phyloP scores from a whole-genome alignment of 495 filamentous ascomycete genomes.

The Daldinia loculata region DNA sequence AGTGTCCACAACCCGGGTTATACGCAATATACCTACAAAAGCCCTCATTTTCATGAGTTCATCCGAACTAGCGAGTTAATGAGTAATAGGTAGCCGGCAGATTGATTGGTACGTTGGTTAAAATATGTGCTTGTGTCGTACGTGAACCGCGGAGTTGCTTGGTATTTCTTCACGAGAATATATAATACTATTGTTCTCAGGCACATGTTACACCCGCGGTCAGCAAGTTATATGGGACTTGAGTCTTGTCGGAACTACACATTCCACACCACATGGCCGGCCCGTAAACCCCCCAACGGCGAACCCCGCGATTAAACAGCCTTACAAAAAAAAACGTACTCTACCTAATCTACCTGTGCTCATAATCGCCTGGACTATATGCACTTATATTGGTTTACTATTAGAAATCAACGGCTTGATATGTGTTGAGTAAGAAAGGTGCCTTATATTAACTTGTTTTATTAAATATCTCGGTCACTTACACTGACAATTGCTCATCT shows the following conservation, averaged over 20 bases:
- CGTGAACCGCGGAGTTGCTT: not conserved
- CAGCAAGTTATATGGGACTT: not conserved
- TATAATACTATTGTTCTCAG: not conserved
- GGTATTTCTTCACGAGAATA: not conserved
- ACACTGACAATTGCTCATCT: not conserved
- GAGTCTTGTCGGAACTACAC: slow-evolving; percentile 24
- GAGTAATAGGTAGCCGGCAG: slow-evolving; percentile 7
- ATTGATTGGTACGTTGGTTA: slow-evolving; percentile 14
- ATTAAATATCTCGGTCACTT: not conserved
- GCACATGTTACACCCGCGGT: not conserved
- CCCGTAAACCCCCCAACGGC: slow-evolving; percentile 12
- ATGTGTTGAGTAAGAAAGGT: not conserved
- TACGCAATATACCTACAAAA: slow-evolving; percentile 19
- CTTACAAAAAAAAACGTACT: slow-evolving; percentile 5
- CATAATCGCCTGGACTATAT: slow-evolving; percentile 12
- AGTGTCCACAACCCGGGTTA: slow-evolving; percentile 19
- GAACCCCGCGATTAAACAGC: slow-evolving; percentile 21
- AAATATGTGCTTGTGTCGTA: slow-evolving; percentile 20
- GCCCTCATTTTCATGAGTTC: slow-evolving; percentile 1
- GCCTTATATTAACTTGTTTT: slow-evolving; percentile 7
- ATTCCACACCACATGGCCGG: slow-evolving; percentile 33
- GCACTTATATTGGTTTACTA: not conserved
- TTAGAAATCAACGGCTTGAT: not conserved
- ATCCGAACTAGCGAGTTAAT: slow-evolving; percentile 6
- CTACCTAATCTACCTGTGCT: not conserved